Conservation (phyloP, 2,329 filamentous ascomycete species). For the Periglandula ipomoeae region DNA sequence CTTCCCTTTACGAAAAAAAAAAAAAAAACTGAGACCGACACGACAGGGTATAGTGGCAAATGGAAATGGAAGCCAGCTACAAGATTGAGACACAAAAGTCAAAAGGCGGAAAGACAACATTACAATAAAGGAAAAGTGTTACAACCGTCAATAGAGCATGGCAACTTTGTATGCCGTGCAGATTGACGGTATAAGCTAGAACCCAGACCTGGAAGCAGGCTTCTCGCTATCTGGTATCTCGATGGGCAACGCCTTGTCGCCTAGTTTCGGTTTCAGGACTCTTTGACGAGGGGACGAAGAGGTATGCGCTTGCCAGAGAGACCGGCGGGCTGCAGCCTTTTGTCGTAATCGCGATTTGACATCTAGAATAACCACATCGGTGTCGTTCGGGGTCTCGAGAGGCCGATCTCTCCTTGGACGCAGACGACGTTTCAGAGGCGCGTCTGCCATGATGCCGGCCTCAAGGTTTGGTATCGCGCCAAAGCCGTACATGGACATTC, state of each 20-base stretch:
- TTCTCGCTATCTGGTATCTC: constrained; percentile 5
- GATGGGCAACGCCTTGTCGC: neutral
- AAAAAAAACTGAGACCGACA: neutral
- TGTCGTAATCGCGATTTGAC: neutral
- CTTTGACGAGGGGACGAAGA: neutral
- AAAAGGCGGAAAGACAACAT: neutral
- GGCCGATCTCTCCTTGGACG: constrained; percentile 3
- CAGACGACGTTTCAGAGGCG: constrained; percentile 8
- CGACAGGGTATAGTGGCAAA: constrained; percentile 1
- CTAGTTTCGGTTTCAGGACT: neutral
- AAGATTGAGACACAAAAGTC: neutral
- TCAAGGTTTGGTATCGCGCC: constrained; percentile 13
- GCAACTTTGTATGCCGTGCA: neutral
- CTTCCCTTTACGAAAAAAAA: neutral
- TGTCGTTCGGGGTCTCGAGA: neutral
- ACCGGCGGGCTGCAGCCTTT: neutral
- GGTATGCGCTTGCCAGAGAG: too few species aligned
- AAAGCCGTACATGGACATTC: constrained; percentile 11
- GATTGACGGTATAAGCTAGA: neutral
- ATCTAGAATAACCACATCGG: neutral
- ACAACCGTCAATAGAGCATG: neutral
- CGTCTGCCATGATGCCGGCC: constrained; percentile 3
- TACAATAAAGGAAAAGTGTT: neutral
- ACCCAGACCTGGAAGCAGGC: neutral
- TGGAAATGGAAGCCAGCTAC: neutral